Percentiles rank a stretch among this genome's conserved stretches.
Conservation (phyloP, 352 stramenopile species). For the Discostella stelligera region DNA sequence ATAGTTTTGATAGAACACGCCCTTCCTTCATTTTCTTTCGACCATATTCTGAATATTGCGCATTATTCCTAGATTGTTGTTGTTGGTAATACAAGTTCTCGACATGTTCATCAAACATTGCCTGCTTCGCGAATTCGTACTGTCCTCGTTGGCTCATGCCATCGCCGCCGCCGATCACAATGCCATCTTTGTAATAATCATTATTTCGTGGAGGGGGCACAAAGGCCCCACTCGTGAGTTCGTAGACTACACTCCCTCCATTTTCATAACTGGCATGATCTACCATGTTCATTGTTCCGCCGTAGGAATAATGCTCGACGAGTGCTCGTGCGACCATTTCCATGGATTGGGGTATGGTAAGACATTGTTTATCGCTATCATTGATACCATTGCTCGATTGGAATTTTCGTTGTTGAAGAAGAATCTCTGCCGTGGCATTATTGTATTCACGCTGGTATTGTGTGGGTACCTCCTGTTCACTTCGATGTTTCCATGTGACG, state of each 20-base stretch:
- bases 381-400: not conserved
- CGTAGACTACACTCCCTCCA: constrained; percentile 32
- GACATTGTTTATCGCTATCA: constrained; percentile 5
- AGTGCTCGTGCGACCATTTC: constrained; percentile 30
- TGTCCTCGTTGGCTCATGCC: not conserved
- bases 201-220: constrained; percentile 19
- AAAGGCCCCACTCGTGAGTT: constrained; percentile 30
- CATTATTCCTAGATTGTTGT: not conserved
- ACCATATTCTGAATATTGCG: not conserved
- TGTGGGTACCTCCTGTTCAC: too few species aligned
- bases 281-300: constrained; percentile 15
- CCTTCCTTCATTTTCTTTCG: not conserved
- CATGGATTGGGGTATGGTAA: constrained; percentile 13
- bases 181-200: not conserved
- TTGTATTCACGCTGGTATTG: too few species aligned
- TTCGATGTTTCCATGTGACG: too few species aligned
- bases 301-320: not conserved
- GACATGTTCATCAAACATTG: constrained; percentile 17
- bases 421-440: not conserved
- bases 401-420: not conserved
- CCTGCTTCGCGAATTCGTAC: constrained; percentile 8
- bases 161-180: not conserved
- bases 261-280: constrained; percentile 32
- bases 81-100: constrained; percentile 33
- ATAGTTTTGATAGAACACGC: not conserved